Conservation (phyloP, 768 basidiomycete genomes). For the Leccinum truebloodii region DNA sequence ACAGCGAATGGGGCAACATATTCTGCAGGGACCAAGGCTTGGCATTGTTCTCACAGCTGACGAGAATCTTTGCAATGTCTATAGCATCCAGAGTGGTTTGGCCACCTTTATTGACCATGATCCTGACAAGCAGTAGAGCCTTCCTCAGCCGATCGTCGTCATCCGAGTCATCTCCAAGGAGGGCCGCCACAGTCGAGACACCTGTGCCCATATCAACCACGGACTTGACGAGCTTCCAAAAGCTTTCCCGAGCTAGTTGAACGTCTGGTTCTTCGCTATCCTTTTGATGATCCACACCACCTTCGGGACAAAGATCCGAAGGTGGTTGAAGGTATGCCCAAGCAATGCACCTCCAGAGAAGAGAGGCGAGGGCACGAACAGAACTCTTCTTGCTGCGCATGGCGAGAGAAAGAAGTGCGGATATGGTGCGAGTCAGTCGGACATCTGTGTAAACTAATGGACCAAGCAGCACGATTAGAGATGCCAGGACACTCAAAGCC, state of each 20-base stretch:
- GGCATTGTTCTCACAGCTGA: conserved; percentile 33
- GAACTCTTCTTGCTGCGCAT: conserved; percentile 64
- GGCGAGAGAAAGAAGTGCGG: conserved; percentile 52
- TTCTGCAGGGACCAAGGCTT: conserved; percentile 48
- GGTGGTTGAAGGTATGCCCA: conserved; percentile 70
- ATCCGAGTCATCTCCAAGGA: conserved; percentile 44
- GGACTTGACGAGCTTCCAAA: conserved; percentile 51
- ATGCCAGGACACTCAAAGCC: conserved; percentile 67
- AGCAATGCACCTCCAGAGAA: conserved; percentile 64
- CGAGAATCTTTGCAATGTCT: conserved; percentile 46
- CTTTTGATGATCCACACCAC: conserved; percentile 22
- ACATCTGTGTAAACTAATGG: conserved; percentile 48
- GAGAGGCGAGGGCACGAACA: conserved; percentile 58
- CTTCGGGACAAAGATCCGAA: conserved; percentile 23
- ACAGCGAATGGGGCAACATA: conserved; percentile 53
- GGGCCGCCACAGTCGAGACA: conserved; percentile 52
- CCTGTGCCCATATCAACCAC: conserved; percentile 63
- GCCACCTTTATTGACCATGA: conserved; percentile 58
- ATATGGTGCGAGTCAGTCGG: conserved; percentile 46
- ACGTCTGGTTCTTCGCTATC: conserved; percentile 28
- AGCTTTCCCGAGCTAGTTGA: conserved; percentile 33
- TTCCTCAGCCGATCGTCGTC: conserved; percentile 46
- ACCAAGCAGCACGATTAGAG: conserved; percentile 66
- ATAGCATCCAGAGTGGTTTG: conserved; percentile 55
- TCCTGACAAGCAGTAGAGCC: conserved; percentile 49